Conservation (phyloP, 192 early-diverging fungal species). For the Backusella circina region DNA sequence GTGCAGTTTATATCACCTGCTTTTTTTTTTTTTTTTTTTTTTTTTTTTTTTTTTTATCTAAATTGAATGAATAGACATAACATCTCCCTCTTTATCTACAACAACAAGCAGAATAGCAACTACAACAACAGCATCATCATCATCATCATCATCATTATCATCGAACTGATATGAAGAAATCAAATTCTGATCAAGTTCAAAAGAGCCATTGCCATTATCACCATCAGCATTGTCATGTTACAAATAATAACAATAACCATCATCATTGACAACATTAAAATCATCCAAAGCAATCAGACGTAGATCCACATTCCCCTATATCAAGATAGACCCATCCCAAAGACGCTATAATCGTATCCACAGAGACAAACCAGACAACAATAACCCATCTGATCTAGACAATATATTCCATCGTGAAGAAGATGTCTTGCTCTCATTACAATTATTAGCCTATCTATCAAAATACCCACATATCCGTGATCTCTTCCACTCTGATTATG, state of each 20-base stretch:
- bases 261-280: not conserved
- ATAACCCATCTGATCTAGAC: not conserved
- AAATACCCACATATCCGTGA: slow-evolving; percentile 86
- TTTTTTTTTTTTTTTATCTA: not conserved
- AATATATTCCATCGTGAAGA: slow-evolving; percentile 68
- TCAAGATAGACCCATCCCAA: slow-evolving; percentile 10
- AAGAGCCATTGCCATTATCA: not conserved
- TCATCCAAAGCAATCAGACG: not conserved
- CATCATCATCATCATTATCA: not conserved
- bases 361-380: slow-evolving; percentile 19
- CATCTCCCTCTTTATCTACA: not conserved
- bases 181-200: not conserved
- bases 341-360: slow-evolving; percentile 16
- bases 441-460: slow-evolving; percentile 86
- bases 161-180: not conserved
- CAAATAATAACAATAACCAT: not conserved
- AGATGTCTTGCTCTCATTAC: slow-evolving; percentile 79
- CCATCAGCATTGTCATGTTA: no score
- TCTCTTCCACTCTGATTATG: slow-evolving; percentile 44
- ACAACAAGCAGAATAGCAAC: not conserved
- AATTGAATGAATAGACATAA: not conserved
- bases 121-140: not conserved
- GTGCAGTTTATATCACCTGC: slow-evolving; percentile 5
- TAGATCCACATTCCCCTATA: slow-evolving; percentile 21
- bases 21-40: not conserved